These are phyloP conservation scores for Botrytis squamosa DNA, from an alignment of 2,329 filamentous ascomycete genomes.

Conservation along the genomic window DNA sequence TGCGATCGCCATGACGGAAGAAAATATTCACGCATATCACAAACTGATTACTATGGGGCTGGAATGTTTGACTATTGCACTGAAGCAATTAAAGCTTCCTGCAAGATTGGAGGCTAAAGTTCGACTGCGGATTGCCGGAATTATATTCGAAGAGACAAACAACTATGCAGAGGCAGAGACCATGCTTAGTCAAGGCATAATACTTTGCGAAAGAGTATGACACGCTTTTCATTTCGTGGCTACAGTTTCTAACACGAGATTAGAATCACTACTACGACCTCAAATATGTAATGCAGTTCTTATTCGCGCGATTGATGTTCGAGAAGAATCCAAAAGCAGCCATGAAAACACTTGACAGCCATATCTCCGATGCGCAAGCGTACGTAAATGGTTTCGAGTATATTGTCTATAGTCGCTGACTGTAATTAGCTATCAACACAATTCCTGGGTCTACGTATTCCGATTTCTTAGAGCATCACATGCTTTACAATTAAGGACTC, in stretches of 20 bases:
- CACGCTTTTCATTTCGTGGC: neutral
- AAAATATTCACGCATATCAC: conserved; percentile 64
- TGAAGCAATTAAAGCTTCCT: conserved; percentile 59
- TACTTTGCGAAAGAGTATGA: conserved; percentile 63
- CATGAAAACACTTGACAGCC: conserved; percentile 67
- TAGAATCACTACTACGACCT: conserved; percentile 61
- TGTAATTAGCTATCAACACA: conserved; percentile 54
- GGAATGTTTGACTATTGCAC: conserved; percentile 67
- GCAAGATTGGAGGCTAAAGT: conserved; percentile 69
- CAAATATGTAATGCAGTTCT: conserved; percentile 75
- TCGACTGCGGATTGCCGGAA: conserved; percentile 67
- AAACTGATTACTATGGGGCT: conserved; percentile 70
- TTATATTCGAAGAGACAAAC: conserved; percentile 72
- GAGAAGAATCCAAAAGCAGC: conserved; percentile 71
- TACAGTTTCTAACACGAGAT: neutral
- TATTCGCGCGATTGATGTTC: conserved; percentile 68
- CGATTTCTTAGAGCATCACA: conserved; percentile 71
- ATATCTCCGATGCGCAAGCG: conserved; percentile 67
- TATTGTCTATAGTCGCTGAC: conserved; percentile 22
- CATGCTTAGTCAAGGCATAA: conserved; percentile 67
- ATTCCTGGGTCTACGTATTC: conserved; percentile 74
- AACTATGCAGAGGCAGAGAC: conserved; percentile 73
- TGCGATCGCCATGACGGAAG: conserved; percentile 49
- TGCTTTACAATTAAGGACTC: conserved; percentile 59
- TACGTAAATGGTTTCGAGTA: conserved; percentile 42